Evolutionary conservation across 78 protist genomes (phyloP).

Genomic region (Neovahlkampfia damariscottae): DNA sequence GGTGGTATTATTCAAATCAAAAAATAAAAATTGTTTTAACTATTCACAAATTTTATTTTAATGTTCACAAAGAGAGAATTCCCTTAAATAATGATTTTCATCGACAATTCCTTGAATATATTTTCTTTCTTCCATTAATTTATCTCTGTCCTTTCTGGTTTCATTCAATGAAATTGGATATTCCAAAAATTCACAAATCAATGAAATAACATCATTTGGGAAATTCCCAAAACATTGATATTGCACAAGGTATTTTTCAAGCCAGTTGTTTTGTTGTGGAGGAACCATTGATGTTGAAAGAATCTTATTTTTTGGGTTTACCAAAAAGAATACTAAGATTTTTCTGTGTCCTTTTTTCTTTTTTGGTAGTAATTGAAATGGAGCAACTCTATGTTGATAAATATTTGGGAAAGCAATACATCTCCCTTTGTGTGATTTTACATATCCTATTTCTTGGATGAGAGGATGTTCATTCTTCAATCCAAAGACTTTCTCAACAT

Average conservation of each 20-base stretch:
- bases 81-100: too few species aligned
- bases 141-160: too few species aligned
- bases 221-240: background rate
- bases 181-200: too few species aligned
- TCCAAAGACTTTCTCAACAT: background rate
- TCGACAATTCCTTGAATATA: too few species aligned
- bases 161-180: too few species aligned
- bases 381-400: conserved; percentile 26
- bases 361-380: background rate
- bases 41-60: too few species aligned
- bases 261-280: background rate
- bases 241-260: too few species aligned
- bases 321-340: conserved; percentile 17
- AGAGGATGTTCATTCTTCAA: background rate
- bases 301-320: conserved; percentile 15
- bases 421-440: background rate
- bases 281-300: background rate
- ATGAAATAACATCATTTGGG: background rate
- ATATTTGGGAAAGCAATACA: conserved; percentile 38
- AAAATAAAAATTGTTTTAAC: too few species aligned
- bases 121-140: too few species aligned
- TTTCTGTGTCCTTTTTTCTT: conserved; percentile 12
- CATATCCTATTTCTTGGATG: background rate
- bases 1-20: too few species aligned
- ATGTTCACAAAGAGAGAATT: too few species aligned